Base-by-base conservation (phyloP, 2,329 filamentous ascomycete species). In the Colletotrichum sidae region DNA sequence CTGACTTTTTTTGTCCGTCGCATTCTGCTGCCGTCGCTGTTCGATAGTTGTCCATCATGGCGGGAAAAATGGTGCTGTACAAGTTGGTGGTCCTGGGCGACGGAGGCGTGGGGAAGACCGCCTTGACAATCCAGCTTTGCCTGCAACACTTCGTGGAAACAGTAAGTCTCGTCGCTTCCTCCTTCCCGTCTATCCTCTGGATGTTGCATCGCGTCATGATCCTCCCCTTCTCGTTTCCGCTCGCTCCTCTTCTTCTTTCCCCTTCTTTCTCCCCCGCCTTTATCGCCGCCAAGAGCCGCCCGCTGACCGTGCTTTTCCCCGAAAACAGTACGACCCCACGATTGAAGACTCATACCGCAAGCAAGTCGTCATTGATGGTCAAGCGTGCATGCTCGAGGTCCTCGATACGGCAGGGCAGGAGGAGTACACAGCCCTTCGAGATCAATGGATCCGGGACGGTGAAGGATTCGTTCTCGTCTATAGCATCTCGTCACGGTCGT, bases 131-230 rank as follows among this genome's bases (percentile, higher is more conserved):
- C 76, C 94, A 99, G 89, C 86, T 99, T 73, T 98, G 96, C 79
- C 83, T 98, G 75, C 96, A 98, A 80, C 96, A 99, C 81, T 99
- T 99, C 78, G 94, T 98, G 74, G 95, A 98, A 83, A 97, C 94
- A 68, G 88, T 90, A 81, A 80, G 87, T 83, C 66, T n/a, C 41
- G 55, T 50, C 60, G 51, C 34, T 52, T 38, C 56, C 59, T 50
- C 35, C 45, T 49, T 46, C n/a, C 12, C 15, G 38, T 42, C 38
- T 55, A 15, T 44, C 17, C 17, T 46, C 44, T 46, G n/a, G 15
- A 34, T 51, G 12, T 13, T 35, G 42, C 47, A 47, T 50, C 60
- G 58, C 42, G 50, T 35, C 37, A 37, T 25, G 25, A 49, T 39
- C 35, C 34, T 56, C 47, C 44, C 41, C 39, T 61, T 13, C 39